Percentiles rank a stretch among this genome's conserved stretches.
phyloP scores from a whole-genome alignment of 495 filamentous ascomycete species.

The Daldinia grandis region DNA sequence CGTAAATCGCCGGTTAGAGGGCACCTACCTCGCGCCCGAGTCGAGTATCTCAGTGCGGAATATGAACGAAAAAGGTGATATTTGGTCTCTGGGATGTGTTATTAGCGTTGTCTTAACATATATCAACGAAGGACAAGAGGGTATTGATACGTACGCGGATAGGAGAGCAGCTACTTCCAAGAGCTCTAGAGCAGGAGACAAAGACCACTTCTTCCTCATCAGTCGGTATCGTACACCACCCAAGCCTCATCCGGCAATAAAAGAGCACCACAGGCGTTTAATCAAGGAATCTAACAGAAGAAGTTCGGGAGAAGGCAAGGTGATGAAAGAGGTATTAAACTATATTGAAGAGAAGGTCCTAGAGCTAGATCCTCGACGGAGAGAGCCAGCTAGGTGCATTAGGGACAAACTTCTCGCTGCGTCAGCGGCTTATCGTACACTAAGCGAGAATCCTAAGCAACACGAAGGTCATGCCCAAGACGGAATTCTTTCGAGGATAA shows the following conservation, averaged over 20 bases:
- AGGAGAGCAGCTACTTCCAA: constrained; percentile 13
- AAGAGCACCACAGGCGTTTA: constrained; percentile 39
- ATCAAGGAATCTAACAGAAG: constrained; percentile 37
- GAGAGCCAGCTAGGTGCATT: constrained; percentile 28
- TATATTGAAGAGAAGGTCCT: constrained; percentile 38
- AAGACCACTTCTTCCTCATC: constrained; percentile 48
- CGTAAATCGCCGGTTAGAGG: constrained; percentile 35
- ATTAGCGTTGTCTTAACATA: constrained; percentile 50
- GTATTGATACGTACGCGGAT: constrained; percentile 43
- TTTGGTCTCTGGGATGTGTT: constrained; percentile 52
- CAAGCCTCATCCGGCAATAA: constrained; percentile 42
- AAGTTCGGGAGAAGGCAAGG: constrained; percentile 31
- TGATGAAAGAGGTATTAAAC: constrained; percentile 26
- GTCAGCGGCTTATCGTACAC: constrained; percentile 3
- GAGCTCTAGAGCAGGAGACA: constrained; percentile 31
- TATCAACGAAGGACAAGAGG: constrained; percentile 43
- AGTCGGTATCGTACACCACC: constrained; percentile 14
- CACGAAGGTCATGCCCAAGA: background rate
- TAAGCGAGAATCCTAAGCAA: background rate
- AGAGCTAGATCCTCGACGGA: constrained; percentile 22
- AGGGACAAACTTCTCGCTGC: constrained; percentile 15
- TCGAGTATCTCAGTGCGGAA: constrained; percentile 30
- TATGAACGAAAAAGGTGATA: constrained; percentile 48
- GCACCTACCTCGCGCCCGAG: constrained; percentile 50
- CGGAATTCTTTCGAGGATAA: background rate